phyloP scores from a whole-genome alignment of 345 rosid genomes.

The Corchorus capsularis region DNA sequence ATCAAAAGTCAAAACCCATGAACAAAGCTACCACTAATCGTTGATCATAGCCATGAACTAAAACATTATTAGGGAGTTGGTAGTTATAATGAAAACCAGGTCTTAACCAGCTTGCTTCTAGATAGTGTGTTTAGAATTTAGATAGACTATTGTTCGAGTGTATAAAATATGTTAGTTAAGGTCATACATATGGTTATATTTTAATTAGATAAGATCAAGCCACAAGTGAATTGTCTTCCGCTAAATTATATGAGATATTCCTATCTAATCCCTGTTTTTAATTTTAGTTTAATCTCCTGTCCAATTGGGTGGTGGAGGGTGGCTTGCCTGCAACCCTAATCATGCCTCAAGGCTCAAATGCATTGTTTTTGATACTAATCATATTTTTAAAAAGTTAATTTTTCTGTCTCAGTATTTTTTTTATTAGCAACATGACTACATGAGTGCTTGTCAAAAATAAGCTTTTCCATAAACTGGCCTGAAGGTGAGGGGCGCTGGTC shows the following conservation, averaged over 20 bases:
- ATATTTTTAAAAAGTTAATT: neutral
- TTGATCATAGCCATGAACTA: neutral
- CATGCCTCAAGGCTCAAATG: constrained; percentile 6
- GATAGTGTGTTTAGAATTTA: neutral
- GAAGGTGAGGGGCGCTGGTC: neutral
- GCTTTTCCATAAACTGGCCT: neutral
- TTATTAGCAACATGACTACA: neutral
- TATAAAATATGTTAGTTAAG: neutral
- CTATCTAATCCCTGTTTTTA: neutral
- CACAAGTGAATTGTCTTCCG: neutral
- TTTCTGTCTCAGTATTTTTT: neutral
- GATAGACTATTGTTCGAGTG: neutral
- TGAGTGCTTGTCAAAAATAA: neutral
- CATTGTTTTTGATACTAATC: neutral
- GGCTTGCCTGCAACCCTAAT: neutral
- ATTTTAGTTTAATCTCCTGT: neutral
- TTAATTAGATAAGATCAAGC: neutral
- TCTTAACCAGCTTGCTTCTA: neutral
- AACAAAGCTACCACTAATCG: neutral
- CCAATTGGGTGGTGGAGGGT: neutral
- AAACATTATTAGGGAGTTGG: neutral
- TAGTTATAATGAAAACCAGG: neutral
- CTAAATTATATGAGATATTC: neutral
- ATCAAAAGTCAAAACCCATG: neutral
- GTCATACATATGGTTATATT: neutral